Percentiles rank a stretch among this genome's conserved stretches.
phyloP scores from a whole-genome alignment of 352 stramenopile species.

The Globisporangium middletonii region DNA sequence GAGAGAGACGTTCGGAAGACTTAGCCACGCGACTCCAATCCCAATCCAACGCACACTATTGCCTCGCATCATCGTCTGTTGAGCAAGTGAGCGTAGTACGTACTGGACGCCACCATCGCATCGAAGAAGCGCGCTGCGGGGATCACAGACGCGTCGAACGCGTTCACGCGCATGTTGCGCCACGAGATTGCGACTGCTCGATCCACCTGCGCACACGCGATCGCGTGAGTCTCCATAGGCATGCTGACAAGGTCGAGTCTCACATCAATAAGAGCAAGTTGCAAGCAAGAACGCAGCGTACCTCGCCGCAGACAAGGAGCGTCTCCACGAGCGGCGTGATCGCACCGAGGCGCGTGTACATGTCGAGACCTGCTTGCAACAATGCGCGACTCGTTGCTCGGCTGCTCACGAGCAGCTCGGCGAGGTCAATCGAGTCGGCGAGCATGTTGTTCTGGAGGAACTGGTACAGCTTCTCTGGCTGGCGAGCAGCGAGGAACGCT shows the following conservation, averaged over 20 bases:
- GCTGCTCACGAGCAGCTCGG: slow-evolving; percentile 38
- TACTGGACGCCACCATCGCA: slow-evolving; percentile 26
- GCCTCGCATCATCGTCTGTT: too few relatives aligned
- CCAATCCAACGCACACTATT: background rate
- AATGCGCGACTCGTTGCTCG: slow-evolving; percentile 20
- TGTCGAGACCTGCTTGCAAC: slow-evolving; percentile 57
- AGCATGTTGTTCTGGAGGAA: slow-evolving; percentile 55
- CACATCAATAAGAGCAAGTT: too few relatives aligned
- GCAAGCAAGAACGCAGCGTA: slow-evolving; percentile 9
- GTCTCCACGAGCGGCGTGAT: slow-evolving; percentile 38
- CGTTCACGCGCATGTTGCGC: slow-evolving; percentile 30
- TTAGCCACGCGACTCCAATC: background rate
- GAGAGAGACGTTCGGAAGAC: too few relatives aligned
- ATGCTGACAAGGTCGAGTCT: too few relatives aligned
- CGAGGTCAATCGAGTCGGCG: slow-evolving; percentile 52
- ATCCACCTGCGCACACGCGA: slow-evolving; percentile 22
- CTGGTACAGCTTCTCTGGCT: slow-evolving; percentile 54
- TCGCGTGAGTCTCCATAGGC: background rate
- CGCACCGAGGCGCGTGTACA: slow-evolving; percentile 54
- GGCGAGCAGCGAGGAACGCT: slow-evolving; percentile 35
- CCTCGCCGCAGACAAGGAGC: slow-evolving; percentile 43
- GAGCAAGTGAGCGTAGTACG: background rate
- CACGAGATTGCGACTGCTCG: slow-evolving; percentile 42
- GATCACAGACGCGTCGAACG: slow-evolving; percentile 33
- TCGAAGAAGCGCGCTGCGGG: slow-evolving; percentile 43